Base-by-base conservation (phyloP, 2,329 filamentous ascomycete genomes). In the Bipolaris zeicola region DNA sequence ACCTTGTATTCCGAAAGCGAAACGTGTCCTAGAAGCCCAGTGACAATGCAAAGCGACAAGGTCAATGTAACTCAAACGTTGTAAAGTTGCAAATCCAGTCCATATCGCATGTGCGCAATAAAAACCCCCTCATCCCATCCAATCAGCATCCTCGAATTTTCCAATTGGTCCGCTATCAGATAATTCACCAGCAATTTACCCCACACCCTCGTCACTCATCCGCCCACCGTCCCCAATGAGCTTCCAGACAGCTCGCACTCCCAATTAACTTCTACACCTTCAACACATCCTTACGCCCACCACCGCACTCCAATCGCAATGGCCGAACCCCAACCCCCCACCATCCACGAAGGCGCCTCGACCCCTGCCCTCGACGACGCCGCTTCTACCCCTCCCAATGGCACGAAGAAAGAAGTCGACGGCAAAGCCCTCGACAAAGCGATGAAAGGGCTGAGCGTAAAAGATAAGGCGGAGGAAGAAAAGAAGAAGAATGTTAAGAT, bases 401-500 rank as follows among this genome's bases (percentile, higher is more conserved):
- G 77, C 2, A 76, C 79, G 44, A 82, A 83, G 68, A 83, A 85
- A 60, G 80, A 87, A 60, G 85, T 90, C 64, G 89, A 92, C 73
- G 79, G 85, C 50, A 88, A 88, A 58, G 90, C 89, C 62, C 83
- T 90, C 49, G 86, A 81, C 68, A 87, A 90, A 71, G 90, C 89
- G 24, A 89, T 92, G 83, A 85, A 87, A 79, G 83, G 82, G 42
- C 78, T 92, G 16, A 74, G 69, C 44, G 70, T 79, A 26, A 77
- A 79, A 54, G 77, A 76, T 68, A 75, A 44, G 24, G 37, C 42
- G 3, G 42, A 74, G 48, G 69, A 77, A 6, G 74, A 74, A 14
- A 79, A 79, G 70, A 72, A 69, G 58, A 80, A 77, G 67, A 80
- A 74, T 18, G 83, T 92, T 69, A 94, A 93, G 80, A 85, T 94